Evolutionary conservation across 2,329 filamentous ascomycete species (phyloP).

Genomic region (Talaromyces islandicus): DNA sequence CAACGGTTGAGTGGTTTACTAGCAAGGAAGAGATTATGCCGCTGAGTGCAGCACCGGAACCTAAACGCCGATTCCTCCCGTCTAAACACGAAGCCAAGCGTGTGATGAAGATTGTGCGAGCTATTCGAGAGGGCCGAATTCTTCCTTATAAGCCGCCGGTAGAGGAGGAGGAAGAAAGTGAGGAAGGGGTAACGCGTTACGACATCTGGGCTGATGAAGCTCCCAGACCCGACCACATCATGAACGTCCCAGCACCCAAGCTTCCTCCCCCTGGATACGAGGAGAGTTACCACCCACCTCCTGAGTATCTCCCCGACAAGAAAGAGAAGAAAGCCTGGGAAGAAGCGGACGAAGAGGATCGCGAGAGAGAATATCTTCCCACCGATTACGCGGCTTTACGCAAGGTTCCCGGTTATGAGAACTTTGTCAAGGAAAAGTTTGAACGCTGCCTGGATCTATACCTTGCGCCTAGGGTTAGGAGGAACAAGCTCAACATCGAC

Average conservation of each 20-base stretch:
- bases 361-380: constrained; percentile 83
- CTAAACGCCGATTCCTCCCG: constrained; percentile 89
- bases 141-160: constrained; percentile 77
- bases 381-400: constrained; percentile 76
- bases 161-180: constrained; percentile 65
- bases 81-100: constrained; percentile 96
- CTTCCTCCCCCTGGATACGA: constrained; percentile 89
- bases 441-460: constrained; percentile 94
- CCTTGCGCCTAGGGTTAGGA: constrained; percentile 81
- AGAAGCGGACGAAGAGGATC: constrained; percentile 78
- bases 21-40: constrained; percentile 90
- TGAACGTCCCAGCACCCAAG: constrained; percentile 94
- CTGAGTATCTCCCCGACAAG: constrained; percentile 84
- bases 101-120: constrained; percentile 94
- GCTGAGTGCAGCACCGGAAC: constrained; percentile 86
- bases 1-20: constrained; percentile 91
- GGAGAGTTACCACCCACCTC: constrained; percentile 91
- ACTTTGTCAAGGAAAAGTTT: constrained; percentile 91
- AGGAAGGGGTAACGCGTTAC: constrained; percentile 66
- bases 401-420: constrained; percentile 85
- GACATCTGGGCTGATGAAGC: constrained; percentile 95
- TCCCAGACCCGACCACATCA: constrained; percentile 73
- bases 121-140: constrained; percentile 90
- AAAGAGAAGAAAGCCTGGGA: constrained; percentile 84
- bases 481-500: constrained; percentile 95